phyloP scores from a whole-genome alignment of 2,329 filamentous ascomycete species.

The Botrytis fragariae region DNA sequence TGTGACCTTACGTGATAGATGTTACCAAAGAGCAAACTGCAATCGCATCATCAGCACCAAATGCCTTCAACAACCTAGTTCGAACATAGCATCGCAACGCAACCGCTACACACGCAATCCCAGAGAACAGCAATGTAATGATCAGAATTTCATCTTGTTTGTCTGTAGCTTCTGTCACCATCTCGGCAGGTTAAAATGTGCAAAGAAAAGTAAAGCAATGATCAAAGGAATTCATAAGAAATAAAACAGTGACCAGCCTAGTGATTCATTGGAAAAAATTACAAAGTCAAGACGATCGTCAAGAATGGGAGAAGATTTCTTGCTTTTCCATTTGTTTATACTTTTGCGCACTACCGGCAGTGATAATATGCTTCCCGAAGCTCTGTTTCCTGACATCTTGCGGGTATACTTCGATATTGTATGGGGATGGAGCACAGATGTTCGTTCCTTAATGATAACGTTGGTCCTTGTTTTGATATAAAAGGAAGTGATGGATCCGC shows the following conservation, averaged over 20 bases:
- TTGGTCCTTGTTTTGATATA: not conserved
- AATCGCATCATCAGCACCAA: slow-evolving; percentile 48
- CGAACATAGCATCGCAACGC: slow-evolving; percentile 47
- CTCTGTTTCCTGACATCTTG: not conserved
- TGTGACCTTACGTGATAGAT: not conserved
- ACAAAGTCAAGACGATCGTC: not conserved
- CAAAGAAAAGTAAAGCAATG: not conserved
- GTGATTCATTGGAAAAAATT: not conserved
- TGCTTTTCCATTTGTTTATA: not conserved
- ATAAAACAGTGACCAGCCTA: not conserved
- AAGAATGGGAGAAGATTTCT: not conserved
- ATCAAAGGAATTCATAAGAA: not conserved
- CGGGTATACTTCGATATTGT: not conserved
- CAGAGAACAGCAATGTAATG: slow-evolving; percentile 37
- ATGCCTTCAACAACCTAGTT: slow-evolving; percentile 43
- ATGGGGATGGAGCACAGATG: slow-evolving; percentile 7
- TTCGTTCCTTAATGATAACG: not conserved
- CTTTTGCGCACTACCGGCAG: not conserved
- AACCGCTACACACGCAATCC: slow-evolving; percentile 42
- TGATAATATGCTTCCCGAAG: not conserved
- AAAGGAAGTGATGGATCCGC: not conserved
- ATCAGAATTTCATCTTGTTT: slow-evolving; percentile 22
- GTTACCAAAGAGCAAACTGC: slow-evolving; percentile 48
- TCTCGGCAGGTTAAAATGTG: not conserved
- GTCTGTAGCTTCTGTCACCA: not conserved